A percentile compares a stretch with the other conserved stretches of the same genome.
phyloP scores from a whole-genome alignment of 1,284 basidiomycete species.

The Ustilago xerochloae region DNA sequence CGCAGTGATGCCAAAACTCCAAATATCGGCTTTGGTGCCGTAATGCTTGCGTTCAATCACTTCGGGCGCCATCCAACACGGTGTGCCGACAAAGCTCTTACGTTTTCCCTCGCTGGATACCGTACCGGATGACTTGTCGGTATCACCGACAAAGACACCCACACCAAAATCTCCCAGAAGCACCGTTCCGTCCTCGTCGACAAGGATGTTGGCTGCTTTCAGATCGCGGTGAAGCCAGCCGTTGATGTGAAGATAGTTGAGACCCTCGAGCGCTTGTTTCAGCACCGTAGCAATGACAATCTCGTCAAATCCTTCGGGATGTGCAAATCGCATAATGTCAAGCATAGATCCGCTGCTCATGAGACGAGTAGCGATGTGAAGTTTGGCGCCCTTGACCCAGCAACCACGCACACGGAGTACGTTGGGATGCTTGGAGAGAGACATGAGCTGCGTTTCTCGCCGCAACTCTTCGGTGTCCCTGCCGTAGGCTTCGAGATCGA shows the following conservation, averaged over 20 bases:
- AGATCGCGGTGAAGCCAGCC: slow-evolving; percentile 86
- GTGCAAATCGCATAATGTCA: slow-evolving; percentile 84
- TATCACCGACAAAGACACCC: slow-evolving; percentile 79
- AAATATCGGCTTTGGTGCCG: slow-evolving; percentile 84
- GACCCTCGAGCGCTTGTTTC: slow-evolving; percentile 82
- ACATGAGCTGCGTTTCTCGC: slow-evolving; percentile 89
- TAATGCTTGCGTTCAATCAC: slow-evolving; percentile 85
- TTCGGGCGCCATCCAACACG: slow-evolving; percentile 94
- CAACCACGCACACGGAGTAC: slow-evolving; percentile 87
- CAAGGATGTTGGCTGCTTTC: slow-evolving; percentile 86
- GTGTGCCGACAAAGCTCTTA: slow-evolving; percentile 90
- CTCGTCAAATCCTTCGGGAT: slow-evolving; percentile 86
- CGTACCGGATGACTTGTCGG: slow-evolving; percentile 28
- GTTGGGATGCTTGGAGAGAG: slow-evolving; percentile 90
- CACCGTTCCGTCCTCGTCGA: slow-evolving; percentile 77
- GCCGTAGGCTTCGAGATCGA: slow-evolving; percentile 80
- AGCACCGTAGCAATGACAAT: slow-evolving; percentile 84
- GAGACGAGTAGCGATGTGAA: slow-evolving; percentile 85
- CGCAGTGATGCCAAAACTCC: slow-evolving; percentile 88
- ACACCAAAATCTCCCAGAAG: slow-evolving; percentile 88
- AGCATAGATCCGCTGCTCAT: slow-evolving; percentile 88
- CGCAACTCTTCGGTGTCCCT: slow-evolving; percentile 71
- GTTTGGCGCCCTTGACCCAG: slow-evolving; percentile 84
- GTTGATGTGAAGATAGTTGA: slow-evolving; percentile 88
- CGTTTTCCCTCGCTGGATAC: slow-evolving; percentile 70